Base-by-base conservation (phyloP, 192 early-diverging fungal genomes). In the Endogone sp. region DNA sequence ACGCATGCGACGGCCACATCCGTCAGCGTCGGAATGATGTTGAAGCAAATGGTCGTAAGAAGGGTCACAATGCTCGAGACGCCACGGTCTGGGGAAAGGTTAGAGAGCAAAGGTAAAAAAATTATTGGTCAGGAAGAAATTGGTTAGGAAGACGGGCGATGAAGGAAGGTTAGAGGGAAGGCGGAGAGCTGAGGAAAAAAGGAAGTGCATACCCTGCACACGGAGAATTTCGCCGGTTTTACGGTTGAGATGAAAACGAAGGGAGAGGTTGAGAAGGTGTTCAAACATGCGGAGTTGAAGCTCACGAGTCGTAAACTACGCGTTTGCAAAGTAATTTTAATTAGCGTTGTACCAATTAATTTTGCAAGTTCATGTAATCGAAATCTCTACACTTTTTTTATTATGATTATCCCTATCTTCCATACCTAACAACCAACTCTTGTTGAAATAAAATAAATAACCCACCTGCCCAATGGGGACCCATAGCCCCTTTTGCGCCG, bases 211-310 rank as follows among this genome's bases (percentile, higher is more conserved):
- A 81, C 79, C 79, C 73, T 81, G 80, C 37, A 98, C 94, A 3
- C 96, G 89, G 26, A 99, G 86, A 10, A 98, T 86, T 73, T 98
- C 95, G 56, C 94, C 94, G 0, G 96, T 98, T 69, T 98, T 98
- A 62, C 96, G 89, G 70, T 90, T 92, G 57, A 98, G 86, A 67
- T 98, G 96, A 75, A 93, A 99, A 23, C 89, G 86, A 21, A 98
- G 82, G 3, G 94, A 94, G 29, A 99, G 86, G 27, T 74, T 85
- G 76, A 94, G 95, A 68, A 97, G 76, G 69, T 99, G 97, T 44
- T 85, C 81, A 61, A 99, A 93, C 86, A 97, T 94, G n/a, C 82
- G 84, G 8, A 98, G 85, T 11, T 94, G 93, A 20, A 99, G 84
- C 61, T 94, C 86, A 60, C 94, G 88, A 21, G 93, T 96, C 21